Evolutionary conservation across 2,329 filamentous ascomycete genomes (phyloP).

Genomic region (Ploettnerulaceae sp.): DNA sequence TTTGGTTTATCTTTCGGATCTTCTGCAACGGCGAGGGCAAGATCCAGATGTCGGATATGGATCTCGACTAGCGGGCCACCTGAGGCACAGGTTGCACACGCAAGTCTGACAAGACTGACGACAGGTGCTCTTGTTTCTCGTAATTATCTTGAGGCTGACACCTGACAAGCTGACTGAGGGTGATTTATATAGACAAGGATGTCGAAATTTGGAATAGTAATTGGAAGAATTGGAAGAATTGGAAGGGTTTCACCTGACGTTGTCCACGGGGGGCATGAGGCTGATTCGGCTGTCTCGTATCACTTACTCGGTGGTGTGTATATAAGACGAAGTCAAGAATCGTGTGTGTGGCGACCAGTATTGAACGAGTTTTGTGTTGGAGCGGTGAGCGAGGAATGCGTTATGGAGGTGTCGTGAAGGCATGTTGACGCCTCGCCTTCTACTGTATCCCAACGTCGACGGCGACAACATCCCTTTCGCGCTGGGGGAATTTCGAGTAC

Average conservation of each 20-base stretch:
- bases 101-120: slow-evolving; percentile 8
- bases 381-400: slow-evolving; percentile 11
- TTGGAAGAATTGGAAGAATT: slow-evolving; percentile 6
- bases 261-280: slow-evolving; percentile 9
- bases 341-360: slow-evolving; percentile 10
- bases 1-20: neutral
- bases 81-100: slow-evolving; percentile 11
- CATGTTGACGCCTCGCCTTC: slow-evolving; percentile 4
- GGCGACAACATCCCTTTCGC: slow-evolving; percentile 11
- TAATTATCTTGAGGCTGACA: slow-evolving; percentile 10
- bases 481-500: slow-evolving; percentile 8
- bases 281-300: slow-evolving; percentile 15
- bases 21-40: neutral
- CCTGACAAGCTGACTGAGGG: slow-evolving; percentile 10
- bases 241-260: slow-evolving; percentile 14
- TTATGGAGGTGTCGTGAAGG: slow-evolving; percentile 12
- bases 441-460: neutral
- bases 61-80: slow-evolving; percentile 4
- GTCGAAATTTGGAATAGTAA: slow-evolving; percentile 5
- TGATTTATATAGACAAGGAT: slow-evolving; percentile 1
- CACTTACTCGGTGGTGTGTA: slow-evolving; percentile 1
- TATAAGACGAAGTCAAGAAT: neutral
- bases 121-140: slow-evolving; percentile 6
- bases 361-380: neutral
- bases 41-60: neutral